phyloP scores from a whole-genome alignment of 306 rosid species.

The Vigna unguiculata region DNA sequence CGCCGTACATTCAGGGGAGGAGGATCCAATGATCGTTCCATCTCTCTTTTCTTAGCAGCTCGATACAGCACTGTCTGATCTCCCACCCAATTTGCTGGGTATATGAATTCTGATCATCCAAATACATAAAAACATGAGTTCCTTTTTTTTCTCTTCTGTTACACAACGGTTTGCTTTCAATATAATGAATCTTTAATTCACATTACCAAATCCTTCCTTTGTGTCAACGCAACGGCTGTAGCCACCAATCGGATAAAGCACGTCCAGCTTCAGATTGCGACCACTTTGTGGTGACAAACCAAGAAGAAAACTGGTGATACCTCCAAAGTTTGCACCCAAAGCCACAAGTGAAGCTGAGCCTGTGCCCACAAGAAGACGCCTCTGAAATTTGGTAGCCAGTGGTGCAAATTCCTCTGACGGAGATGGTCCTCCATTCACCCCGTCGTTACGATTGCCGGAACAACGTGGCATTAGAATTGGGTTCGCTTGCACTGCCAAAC shows the following conservation, averaged over 20 bases:
- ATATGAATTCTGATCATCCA: constrained; percentile 70
- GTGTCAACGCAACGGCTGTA: constrained; percentile 81
- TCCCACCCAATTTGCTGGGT: constrained; percentile 93
- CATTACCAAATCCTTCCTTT: constrained; percentile 83
- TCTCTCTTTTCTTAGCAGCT: constrained; percentile 74
- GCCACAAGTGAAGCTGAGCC: constrained; percentile 87
- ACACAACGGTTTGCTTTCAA: background rate
- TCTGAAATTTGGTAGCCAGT: constrained; percentile 58
- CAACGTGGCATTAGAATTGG: constrained; percentile 42
- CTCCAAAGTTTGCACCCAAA: constrained; percentile 83
- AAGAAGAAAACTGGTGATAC: constrained; percentile 76
- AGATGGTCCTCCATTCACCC: constrained; percentile 17
- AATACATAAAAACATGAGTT: background rate
- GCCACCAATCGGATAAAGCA: constrained; percentile 77
- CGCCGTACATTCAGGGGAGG: constrained; percentile 58
- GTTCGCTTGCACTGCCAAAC: constrained; percentile 55
- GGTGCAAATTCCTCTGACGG: constrained; percentile 68
- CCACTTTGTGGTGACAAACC: constrained; percentile 73
- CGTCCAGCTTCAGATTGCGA: constrained; percentile 71
- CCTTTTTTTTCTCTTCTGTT: background rate
- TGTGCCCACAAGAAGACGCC: constrained; percentile 70
- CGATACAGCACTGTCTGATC: constrained; percentile 82
- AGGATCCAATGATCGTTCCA: constrained; percentile 80
- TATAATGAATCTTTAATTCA: background rate
- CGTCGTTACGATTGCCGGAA: constrained; percentile 23